phyloP scores from a whole-genome alignment of 176 grass and related monocot species.

The Triticum monococcum region DNA sequence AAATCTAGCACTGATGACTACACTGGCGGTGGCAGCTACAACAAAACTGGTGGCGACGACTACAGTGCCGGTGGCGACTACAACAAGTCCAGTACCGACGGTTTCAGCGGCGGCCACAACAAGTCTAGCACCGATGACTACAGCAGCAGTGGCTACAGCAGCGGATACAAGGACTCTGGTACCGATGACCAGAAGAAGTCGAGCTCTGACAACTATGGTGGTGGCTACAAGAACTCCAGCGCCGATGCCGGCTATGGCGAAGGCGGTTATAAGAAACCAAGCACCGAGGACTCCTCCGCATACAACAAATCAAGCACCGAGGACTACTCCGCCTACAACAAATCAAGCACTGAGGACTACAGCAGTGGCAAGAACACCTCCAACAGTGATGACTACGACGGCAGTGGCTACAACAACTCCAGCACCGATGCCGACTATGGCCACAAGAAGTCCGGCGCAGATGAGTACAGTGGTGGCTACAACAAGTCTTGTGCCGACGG shows the following conservation, averaged over 20 bases:
- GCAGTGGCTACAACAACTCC: constrained; percentile 11
- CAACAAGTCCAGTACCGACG: background rate
- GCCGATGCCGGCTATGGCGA: background rate
- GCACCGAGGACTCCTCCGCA: background rate
- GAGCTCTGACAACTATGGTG: background rate
- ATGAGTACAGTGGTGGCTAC: background rate
- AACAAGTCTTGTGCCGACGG: background rate
- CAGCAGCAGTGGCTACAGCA: too few species aligned
- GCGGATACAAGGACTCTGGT: too few species aligned
- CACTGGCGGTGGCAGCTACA: background rate
- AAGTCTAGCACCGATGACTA: background rate
- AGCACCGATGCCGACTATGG: background rate
- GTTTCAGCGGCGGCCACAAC: background rate
- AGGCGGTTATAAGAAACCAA: background rate
- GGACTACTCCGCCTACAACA: background rate
- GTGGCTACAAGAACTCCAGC: background rate
- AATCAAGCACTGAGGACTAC: background rate
- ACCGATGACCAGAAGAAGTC: too few species aligned
- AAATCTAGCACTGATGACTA: background rate
- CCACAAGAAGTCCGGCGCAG: background rate
- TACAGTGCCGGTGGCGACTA: background rate
- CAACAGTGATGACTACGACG: background rate
- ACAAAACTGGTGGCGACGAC: background rate
- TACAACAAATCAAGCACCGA: background rate
- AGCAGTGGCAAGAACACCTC: background rate